Conservation (phyloP, 768 basidiomycete genomes). For the Termitomyces sp. region DNA sequence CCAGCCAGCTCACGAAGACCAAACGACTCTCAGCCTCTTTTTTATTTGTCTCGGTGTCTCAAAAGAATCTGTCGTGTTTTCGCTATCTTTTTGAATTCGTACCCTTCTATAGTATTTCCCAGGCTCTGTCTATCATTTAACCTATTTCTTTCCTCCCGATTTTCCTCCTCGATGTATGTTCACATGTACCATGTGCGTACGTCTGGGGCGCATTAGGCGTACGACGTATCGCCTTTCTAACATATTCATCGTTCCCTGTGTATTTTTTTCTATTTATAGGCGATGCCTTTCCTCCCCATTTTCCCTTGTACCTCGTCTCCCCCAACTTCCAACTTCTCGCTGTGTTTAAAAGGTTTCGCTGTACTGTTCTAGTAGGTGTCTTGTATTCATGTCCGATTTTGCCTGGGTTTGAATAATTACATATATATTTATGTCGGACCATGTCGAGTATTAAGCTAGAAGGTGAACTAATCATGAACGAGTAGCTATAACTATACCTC, state of each 20-base stretch:
- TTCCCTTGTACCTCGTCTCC: neutral
- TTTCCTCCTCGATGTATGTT: constrained; percentile 3
- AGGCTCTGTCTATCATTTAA: constrained; percentile 11
- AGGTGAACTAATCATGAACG: too few relatives aligned
- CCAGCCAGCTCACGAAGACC: constrained; percentile 1
- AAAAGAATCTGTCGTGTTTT: constrained; percentile 19
- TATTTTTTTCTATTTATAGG: constrained; percentile 9
- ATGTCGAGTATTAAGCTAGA: too few relatives aligned
- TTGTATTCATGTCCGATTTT: constrained; percentile 8
- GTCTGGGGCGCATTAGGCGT: constrained; percentile 11
- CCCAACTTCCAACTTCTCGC: neutral
- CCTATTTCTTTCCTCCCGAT: constrained; percentile 3
- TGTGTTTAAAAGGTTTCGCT: constrained; percentile 1
- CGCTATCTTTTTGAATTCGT: constrained; percentile 17
- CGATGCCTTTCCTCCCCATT: neutral
- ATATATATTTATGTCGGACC: neutral
- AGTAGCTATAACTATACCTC: too few relatives aligned
- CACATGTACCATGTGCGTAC: constrained; percentile 13
- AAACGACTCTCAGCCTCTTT: constrained; percentile 1
- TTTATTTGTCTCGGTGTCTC: constrained; percentile 10
- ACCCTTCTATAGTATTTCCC: constrained; percentile 3
- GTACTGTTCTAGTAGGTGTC: constrained; percentile 11
- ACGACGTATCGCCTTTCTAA: constrained; percentile 5
- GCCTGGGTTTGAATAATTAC: constrained; percentile 1
- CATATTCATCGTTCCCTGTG: constrained; percentile 9